Evolutionary conservation across 768 basidiomycete species (phyloP), one percentile per base, ranked within the genome.

Genomic region (Flagelloscypha sp.): DNA sequence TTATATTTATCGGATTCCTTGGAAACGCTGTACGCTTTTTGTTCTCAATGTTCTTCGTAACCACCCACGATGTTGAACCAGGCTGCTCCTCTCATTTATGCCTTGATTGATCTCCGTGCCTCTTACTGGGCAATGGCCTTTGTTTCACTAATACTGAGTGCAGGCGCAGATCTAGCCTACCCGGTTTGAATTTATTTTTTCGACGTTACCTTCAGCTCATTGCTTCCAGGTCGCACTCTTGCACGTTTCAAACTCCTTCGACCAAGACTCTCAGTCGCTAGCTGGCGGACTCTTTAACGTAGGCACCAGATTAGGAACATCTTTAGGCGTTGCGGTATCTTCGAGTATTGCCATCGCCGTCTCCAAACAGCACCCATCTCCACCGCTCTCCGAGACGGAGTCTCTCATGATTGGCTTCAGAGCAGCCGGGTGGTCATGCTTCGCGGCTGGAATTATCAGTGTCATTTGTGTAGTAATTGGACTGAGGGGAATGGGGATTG

Each of bases 231-330:
- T n/a, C n/a, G n/a, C n/a, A n/a, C n/a, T n/a, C 29, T 41, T 58
- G 20, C 54, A 58, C 19, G 44, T 61, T 16, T 46, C 48, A 18
- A 43, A 48, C 3, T 44, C 49, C 11, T 57, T 61, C 36, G 52
- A 52, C 28, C 45, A 48, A 10, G 48, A 56, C 37, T 59, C 58
- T 12, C 59, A 61, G 45, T 49, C 55, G 5, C 46, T 61, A 16
- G 57, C 59, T 0, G 59, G 57, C 3, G 53, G 58, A 3, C 42
- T 61, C 25, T 61, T 61, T 48, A 57, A 50, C 36, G 56, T 61
- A 18, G 52, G 56, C 6, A 56, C 50, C 7, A 43, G 58, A 13
- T 55, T 57, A 29, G 59, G 57, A 21, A 61, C 58, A 0, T 57
- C 59, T 3, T 41, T 59, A 7, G 59, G 58, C 9, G 47, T 61